Evolutionary conservation across 2,329 filamentous ascomycete genomes (phyloP).

Genomic region (Aspergillus fijiensis): DNA sequence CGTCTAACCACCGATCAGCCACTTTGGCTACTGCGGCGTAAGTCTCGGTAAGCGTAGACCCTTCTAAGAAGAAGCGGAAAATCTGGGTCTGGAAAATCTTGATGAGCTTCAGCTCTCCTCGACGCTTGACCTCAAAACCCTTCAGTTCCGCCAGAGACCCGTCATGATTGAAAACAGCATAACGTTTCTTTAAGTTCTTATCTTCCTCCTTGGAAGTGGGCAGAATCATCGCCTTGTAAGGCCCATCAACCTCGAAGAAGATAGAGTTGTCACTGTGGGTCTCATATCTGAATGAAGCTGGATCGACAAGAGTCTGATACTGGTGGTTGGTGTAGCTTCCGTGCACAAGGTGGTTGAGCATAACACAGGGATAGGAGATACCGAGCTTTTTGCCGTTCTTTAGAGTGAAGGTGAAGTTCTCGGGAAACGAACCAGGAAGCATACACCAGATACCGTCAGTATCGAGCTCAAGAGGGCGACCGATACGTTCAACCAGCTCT

Average conservation of each 20-base stretch:
- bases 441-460: slow-evolving; percentile 99
- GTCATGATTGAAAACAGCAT: slow-evolving; percentile 98
- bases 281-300: slow-evolving; percentile 80
- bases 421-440: slow-evolving; percentile 90
- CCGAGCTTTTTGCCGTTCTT: slow-evolving; percentile 94
- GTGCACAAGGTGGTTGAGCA: slow-evolving; percentile 97
- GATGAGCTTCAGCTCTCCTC: slow-evolving; percentile 97
- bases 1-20: slow-evolving; percentile 94
- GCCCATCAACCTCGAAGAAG: slow-evolving; percentile 98
- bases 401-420: slow-evolving; percentile 91
- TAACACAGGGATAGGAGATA: slow-evolving; percentile 98
- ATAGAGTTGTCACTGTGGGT: slow-evolving; percentile 99
- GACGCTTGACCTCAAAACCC: slow-evolving; percentile 94
- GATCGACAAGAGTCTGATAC: slow-evolving; percentile 85
- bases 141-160: slow-evolving; percentile 93
- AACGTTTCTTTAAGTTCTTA: slow-evolving; percentile 99
- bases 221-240: slow-evolving; percentile 95
- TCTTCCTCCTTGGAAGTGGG: slow-evolving; percentile 98
- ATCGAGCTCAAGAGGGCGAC: slow-evolving; percentile 87
- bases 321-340: slow-evolving; percentile 95
- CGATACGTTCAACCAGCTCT: slow-evolving; percentile 88
- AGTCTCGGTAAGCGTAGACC: slow-evolving; percentile 79
- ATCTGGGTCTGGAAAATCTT: slow-evolving; percentile 99
- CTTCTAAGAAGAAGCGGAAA: slow-evolving; percentile 98
- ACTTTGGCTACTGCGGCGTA: slow-evolving; percentile 91